These are phyloP conservation scores for Elongisporangium senticosum DNA, from an alignment of 352 stramenopile genomes.

Conservation along the genomic window DNA sequence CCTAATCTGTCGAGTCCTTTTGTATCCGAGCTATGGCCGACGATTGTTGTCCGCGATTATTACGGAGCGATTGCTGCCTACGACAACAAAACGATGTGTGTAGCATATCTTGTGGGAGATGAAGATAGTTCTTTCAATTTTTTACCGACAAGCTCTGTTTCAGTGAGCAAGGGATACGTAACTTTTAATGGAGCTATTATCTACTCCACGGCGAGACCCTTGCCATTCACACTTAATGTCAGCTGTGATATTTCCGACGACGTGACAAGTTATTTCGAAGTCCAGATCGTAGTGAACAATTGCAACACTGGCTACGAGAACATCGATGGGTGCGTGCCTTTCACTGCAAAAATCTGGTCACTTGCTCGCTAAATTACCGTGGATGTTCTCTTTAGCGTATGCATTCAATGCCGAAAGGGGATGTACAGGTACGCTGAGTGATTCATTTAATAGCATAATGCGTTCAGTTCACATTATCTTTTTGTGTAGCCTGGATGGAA, in stretches of 20 bases:
- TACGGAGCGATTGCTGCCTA: conserved; percentile 46
- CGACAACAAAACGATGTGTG: conserved; percentile 36
- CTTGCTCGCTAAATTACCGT: not conserved
- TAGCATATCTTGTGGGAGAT: conserved; percentile 6
- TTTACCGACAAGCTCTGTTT: conserved; percentile 19
- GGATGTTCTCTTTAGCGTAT: conserved; percentile 19
- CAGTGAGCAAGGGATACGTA: conserved; percentile 35
- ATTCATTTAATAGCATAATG: not conserved
- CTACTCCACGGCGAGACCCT: conserved; percentile 16
- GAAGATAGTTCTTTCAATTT: conserved; percentile 44
- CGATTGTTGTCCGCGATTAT: conserved; percentile 50
- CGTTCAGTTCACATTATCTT: conserved; percentile 1
- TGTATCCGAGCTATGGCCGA: conserved; percentile 40
- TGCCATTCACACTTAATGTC: conserved; percentile 34
- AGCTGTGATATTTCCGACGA: conserved; percentile 32
- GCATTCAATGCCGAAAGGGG: conserved; percentile 50
- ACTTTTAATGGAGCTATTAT: conserved; percentile 40
- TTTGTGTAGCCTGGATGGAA: conserved; percentile 45
- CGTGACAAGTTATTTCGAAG: conserved; percentile 4
- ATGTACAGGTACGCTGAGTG: conserved; percentile 47
- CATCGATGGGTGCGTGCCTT: conserved; percentile 37
- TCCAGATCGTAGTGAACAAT: conserved; percentile 42
- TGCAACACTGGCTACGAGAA: conserved; percentile 63
- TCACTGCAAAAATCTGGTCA: not conserved
- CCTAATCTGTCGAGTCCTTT: not conserved